A percentile compares a stretch with the other conserved stretches of the same genome.
phyloP scores from a whole-genome alignment of 805 yeast genomes.

The Metschnikowia lachancei region DNA sequence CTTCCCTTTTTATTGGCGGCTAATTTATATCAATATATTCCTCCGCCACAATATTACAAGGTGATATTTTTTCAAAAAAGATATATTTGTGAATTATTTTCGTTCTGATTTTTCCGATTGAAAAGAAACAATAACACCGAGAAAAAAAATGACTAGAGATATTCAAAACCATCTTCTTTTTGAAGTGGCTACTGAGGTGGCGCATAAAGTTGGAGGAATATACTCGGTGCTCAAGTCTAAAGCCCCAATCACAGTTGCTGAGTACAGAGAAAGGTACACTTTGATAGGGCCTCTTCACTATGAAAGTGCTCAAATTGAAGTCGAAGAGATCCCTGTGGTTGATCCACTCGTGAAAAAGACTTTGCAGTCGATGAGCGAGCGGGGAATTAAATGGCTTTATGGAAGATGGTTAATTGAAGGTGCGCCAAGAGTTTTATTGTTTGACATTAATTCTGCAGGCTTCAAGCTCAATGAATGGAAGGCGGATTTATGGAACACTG shows the following conservation, averaged over 20 bases:
- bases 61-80: no score
- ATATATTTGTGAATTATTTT: no score
- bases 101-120: no score
- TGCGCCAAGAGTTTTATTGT: slow-evolving; percentile 88
- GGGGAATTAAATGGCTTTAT: slow-evolving; percentile 81
- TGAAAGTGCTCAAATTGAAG: slow-evolving; percentile 72
- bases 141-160: slow-evolving; percentile 64
- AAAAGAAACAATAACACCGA: no score
- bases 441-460: slow-evolving; percentile 77
- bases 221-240: slow-evolving; percentile 94
- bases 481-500: slow-evolving; percentile 83
- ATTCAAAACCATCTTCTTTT: slow-evolving; percentile 82
- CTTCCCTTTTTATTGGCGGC: no score
- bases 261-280: slow-evolving; percentile 82
- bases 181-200: slow-evolving; percentile 96
- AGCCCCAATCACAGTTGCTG: slow-evolving; percentile 94
- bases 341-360: slow-evolving; percentile 57
- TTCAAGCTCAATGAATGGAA: slow-evolving; percentile 85
- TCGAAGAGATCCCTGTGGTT: slow-evolving; percentile 65
- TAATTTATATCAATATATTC: no score
- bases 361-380: slow-evolving; percentile 70
- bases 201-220: slow-evolving; percentile 96
- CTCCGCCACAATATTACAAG: no score
- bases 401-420: slow-evolving; percentile 98
- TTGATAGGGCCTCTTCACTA: slow-evolving; percentile 83